Conservation (phyloP, 441 rosid species). For the Theobroma grandiflorum region DNA sequence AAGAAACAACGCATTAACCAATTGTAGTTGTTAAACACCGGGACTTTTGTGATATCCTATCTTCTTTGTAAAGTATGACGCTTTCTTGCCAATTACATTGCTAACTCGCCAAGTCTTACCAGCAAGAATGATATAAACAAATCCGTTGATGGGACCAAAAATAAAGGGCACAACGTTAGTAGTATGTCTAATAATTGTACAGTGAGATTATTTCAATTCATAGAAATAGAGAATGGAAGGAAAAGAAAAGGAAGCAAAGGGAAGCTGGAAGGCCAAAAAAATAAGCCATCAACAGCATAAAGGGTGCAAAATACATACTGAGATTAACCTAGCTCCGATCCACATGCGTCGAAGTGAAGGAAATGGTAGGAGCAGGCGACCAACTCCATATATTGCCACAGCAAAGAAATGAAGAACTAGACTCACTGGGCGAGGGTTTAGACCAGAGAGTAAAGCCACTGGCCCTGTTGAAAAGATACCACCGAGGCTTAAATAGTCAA, state of each 20-base stretch:
- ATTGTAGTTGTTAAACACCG: neutral
- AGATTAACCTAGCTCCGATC: slow-evolving; percentile 57
- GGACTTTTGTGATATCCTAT: neutral
- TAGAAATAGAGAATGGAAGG: neutral
- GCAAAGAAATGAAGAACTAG: slow-evolving; percentile 66
- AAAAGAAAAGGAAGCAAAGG: neutral
- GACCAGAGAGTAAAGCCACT: slow-evolving; percentile 60
- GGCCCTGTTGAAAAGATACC: slow-evolving; percentile 57
- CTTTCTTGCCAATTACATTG: neutral
- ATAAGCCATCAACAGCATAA: neutral
- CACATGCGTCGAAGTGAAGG: slow-evolving; percentile 57
- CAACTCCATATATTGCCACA: slow-evolving; percentile 62
- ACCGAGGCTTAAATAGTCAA: slow-evolving; percentile 67
- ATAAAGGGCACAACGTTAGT: neutral
- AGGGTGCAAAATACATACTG: slow-evolving; percentile 33
- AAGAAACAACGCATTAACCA: neutral
- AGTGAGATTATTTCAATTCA: neutral
- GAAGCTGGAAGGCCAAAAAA: neutral
- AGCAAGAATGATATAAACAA: neutral
- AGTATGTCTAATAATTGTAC: neutral
- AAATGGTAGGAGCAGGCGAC: slow-evolving; percentile 56
- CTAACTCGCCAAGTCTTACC: neutral
- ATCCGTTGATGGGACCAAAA: neutral
- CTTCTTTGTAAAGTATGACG: neutral
- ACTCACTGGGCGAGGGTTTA: slow-evolving; percentile 60